Conservation (phyloP, 1,139 yeast species). For the Pneumocystis murina region DNA sequence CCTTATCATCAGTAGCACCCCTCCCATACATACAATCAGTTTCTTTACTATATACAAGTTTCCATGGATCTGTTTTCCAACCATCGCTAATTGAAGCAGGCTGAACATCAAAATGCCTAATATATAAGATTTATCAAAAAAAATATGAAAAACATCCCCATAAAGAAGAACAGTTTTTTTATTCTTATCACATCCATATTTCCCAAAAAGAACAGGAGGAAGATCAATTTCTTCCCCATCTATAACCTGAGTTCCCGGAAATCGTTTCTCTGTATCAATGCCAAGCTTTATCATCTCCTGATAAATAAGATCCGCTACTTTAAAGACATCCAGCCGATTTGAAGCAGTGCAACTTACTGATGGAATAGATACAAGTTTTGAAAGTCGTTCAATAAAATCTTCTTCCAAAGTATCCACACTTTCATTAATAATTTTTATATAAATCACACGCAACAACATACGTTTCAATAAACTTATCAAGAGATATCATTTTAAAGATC, state of each 20-base stretch:
- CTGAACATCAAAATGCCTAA: conserved; percentile 63
- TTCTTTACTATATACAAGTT: conserved; percentile 35
- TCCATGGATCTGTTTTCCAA: conserved; percentile 88
- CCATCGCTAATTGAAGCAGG: conserved; percentile 90
- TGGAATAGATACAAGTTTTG: conserved; percentile 78
- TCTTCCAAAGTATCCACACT: conserved; percentile 5
- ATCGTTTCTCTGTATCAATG: conserved; percentile 54
- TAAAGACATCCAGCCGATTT: conserved; percentile 68
- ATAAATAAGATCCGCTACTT: conserved; percentile 70
- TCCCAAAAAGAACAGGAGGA: conserved; percentile 86
- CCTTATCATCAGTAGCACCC: conserved; percentile 95
- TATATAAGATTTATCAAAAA: background rate
- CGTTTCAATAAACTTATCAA: conserved; percentile 16
- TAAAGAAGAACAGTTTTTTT: conserved; percentile 82
- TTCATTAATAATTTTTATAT: background rate
- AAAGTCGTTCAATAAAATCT: conserved; percentile 29
- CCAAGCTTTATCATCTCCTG: conserved; percentile 56
- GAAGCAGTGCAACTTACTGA: conserved; percentile 87
- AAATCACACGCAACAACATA: conserved; percentile 7
- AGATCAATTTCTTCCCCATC: conserved; percentile 47
- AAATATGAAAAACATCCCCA: conserved; percentile 40
- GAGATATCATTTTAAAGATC: background rate
- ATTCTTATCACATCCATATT: conserved; percentile 63
- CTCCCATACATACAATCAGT: conserved; percentile 61
- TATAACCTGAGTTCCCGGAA: conserved; percentile 79